phyloP scores from a whole-genome alignment of 306 rosid species.

The Aeschynomene evenia region DNA sequence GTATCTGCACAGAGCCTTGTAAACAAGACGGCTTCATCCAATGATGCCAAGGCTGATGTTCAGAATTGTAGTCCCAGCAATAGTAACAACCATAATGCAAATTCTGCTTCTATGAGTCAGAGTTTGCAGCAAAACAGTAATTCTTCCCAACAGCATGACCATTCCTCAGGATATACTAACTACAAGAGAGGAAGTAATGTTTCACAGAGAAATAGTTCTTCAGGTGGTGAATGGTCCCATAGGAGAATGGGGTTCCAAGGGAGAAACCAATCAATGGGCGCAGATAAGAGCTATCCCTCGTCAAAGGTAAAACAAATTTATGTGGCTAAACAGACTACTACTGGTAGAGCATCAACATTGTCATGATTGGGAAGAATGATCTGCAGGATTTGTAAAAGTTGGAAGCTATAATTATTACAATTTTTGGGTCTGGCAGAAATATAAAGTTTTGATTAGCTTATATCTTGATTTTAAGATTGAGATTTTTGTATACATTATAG shows the following conservation, averaged over 20 bases:
- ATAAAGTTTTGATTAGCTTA: slow-evolving; percentile 46
- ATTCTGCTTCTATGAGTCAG: slow-evolving; percentile 46
- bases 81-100: slow-evolving; percentile 47
- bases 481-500: no score
- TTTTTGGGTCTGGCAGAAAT: no score
- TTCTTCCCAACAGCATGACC: slow-evolving; percentile 62
- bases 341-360: slow-evolving; percentile 47
- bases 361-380: slow-evolving; percentile 39
- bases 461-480: no score
- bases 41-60: slow-evolving; percentile 48
- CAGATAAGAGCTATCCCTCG: slow-evolving; percentile 64
- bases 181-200: slow-evolving; percentile 65
- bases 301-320: slow-evolving; percentile 83
- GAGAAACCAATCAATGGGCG: slow-evolving; percentile 65
- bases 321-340: slow-evolving; percentile 84
- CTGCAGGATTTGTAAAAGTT: slow-evolving; percentile 32
- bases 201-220: slow-evolving; percentile 64
- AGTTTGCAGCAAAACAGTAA: slow-evolving; percentile 46
- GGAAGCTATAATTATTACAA: slow-evolving; percentile 41
- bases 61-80: slow-evolving; percentile 44
- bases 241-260: slow-evolving; percentile 76
- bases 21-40: slow-evolving; percentile 42
- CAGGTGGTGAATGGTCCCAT: slow-evolving; percentile 77
- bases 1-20: slow-evolving; percentile 36
- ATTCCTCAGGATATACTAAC: slow-evolving; percentile 54